phyloP scores from a whole-genome alignment of 176 grass and related monocot species.

The Zea mays region Zm-B73-REFERENCE-NAM-5.0 NC_050097.1:11567501-11568000 shows the following conservation, averaged over 20 bases:
- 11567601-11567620: conserved; percentile 23
- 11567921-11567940: too few species aligned
- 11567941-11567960: too few species aligned
- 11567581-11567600: conserved; percentile 37
- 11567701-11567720: conserved; percentile 29
- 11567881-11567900: too few species aligned
- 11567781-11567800: too few species aligned
- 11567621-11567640: conserved; percentile 37
- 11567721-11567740: conserved; percentile 28
- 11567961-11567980: too few species aligned
- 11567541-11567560: conserved; percentile 31
- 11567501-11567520: conserved; percentile 39
- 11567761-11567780: too few species aligned
- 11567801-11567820: too few species aligned
- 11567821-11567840: too few species aligned
- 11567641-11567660: conserved; percentile 27
- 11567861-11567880: too few species aligned
- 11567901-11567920: too few species aligned
- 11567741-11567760: background rate
- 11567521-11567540: conserved; percentile 36
- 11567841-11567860: too few species aligned
- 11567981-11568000: too few species aligned
- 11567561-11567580: conserved; percentile 39
- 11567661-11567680: background rate
- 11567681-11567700: background rate